Evolutionary conservation across 78 protist species (phyloP).

Genomic region (Tieghemostelium lacteum): DNA sequence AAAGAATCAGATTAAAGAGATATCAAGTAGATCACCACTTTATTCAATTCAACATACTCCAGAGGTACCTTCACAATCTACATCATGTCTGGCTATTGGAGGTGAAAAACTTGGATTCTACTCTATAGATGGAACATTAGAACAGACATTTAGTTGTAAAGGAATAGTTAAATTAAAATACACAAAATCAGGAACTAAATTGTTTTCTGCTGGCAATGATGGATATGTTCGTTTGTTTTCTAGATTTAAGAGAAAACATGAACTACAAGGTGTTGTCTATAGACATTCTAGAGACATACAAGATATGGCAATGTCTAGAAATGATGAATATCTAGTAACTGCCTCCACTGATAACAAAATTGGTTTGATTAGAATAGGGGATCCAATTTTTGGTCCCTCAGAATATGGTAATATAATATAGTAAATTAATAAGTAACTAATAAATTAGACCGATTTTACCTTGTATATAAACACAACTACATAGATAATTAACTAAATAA

Average conservation of each 20-base stretch:
- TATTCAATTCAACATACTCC: constrained; percentile 31
- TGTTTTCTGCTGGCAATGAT: constrained; percentile 30
- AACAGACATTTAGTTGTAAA: constrained; percentile 4
- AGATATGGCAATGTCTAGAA: constrained; percentile 64
- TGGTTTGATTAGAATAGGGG: constrained; percentile 62
- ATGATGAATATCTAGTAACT: constrained; percentile 69
- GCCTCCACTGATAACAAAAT: constrained; percentile 26
- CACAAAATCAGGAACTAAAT: constrained; percentile 12
- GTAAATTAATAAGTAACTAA: constrained; percentile 5
- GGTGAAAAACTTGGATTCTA: constrained; percentile 25
- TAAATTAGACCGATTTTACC: no score
- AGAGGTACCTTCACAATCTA: background rate
- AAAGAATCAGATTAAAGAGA: background rate
- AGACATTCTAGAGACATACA: constrained; percentile 61
- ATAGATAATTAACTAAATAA: no score
- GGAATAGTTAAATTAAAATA: background rate
- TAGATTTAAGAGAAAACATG: constrained; percentile 31
- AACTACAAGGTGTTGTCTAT: constrained; percentile 24
- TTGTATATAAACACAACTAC: no score
- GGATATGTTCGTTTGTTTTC: constrained; percentile 36
- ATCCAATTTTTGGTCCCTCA: constrained; percentile 25
- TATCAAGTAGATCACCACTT: constrained; percentile 16
- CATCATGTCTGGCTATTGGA: constrained; percentile 21
- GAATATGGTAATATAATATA: constrained; percentile 44
- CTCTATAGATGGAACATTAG: constrained; percentile 7